Evolutionary conservation across 2,329 filamentous ascomycete genomes (phyloP).

Genomic region (Lanzia echinophila): DNA sequence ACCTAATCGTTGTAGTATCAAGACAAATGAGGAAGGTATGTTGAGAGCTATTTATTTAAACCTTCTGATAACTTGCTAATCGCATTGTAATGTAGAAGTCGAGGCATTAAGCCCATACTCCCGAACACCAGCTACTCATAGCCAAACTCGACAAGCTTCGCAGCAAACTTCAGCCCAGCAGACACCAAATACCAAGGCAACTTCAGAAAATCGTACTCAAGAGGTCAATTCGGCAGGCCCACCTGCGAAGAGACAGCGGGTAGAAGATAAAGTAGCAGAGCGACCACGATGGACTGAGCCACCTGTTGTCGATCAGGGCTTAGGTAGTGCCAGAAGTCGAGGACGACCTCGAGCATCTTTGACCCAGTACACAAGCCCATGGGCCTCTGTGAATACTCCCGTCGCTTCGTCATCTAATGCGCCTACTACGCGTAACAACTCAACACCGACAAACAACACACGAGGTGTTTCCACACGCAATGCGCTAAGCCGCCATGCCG

Average conservation of each 20-base stretch:
- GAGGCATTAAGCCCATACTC: background rate
- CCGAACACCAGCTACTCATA: background rate
- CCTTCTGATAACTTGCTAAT: background rate
- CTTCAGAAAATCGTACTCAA: background rate
- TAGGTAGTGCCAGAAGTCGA: conserved; percentile 3
- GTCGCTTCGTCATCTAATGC: background rate
- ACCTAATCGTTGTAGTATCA: conserved; percentile 29
- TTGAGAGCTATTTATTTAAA: background rate
- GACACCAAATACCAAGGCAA: background rate
- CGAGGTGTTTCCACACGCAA: background rate
- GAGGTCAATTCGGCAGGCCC: conserved; percentile 6
- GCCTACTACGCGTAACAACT: conserved; percentile 6
- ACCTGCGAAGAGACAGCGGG: conserved; percentile 20
- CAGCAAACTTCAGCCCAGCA: background rate
- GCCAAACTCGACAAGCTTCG: background rate
- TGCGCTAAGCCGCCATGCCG: background rate
- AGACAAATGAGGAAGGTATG: conserved; percentile 28
- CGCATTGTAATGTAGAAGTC: background rate
- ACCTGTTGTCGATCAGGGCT: conserved; percentile 25
- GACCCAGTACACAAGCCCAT: conserved; percentile 9
- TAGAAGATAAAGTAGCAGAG: conserved; percentile 17
- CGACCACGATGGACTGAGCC: conserved; percentile 22
- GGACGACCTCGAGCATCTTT: conserved; percentile 5
- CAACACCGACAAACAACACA: conserved; percentile 1
- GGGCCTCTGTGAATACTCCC: conserved; percentile 23